Evolutionary conservation across 345 rosid genomes (phyloP).

Genomic region (Eucalyptus viminalis): DNA sequence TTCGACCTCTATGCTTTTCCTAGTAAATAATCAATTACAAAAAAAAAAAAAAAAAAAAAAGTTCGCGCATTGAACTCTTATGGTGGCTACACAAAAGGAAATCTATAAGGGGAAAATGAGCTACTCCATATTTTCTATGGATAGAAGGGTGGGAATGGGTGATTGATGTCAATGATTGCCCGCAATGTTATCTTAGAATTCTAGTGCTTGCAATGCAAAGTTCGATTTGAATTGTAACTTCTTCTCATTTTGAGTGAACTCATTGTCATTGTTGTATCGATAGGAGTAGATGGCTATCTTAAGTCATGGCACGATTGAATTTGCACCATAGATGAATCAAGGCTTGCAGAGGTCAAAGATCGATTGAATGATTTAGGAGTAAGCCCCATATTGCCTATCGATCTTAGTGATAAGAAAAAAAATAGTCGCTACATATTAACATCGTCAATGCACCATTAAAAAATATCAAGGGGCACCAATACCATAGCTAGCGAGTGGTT

Average conservation of each 20-base stretch:
- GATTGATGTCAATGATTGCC: neutral
- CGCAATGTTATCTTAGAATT: neutral
- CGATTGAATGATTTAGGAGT: fast-evolving
- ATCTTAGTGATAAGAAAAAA: neutral
- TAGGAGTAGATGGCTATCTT: neutral
- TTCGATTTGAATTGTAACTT: neutral
- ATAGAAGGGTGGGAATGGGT: neutral
- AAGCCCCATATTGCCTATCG: fast-evolving
- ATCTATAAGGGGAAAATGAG: neutral
- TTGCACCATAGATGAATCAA: neutral
- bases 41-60: neutral
- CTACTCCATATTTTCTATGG: neutral
- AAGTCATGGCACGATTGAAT: neutral
- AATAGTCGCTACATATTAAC: fast-evolving
- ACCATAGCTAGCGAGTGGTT: neutral
- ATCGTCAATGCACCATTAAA: neutral
- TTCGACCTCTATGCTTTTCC: neutral
- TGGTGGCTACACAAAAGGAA: neutral
- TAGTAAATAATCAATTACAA: neutral
- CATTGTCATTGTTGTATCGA: fast-evolving
- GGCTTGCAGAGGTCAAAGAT: neutral
- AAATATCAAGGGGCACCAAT: fast-evolving
- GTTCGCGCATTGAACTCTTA: neutral
- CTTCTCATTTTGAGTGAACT: neutral
- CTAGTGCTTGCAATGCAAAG: neutral